phyloP scores from a whole-genome alignment of 129 eudicot genomes.

The Flaveria sonorensis region DNA sequence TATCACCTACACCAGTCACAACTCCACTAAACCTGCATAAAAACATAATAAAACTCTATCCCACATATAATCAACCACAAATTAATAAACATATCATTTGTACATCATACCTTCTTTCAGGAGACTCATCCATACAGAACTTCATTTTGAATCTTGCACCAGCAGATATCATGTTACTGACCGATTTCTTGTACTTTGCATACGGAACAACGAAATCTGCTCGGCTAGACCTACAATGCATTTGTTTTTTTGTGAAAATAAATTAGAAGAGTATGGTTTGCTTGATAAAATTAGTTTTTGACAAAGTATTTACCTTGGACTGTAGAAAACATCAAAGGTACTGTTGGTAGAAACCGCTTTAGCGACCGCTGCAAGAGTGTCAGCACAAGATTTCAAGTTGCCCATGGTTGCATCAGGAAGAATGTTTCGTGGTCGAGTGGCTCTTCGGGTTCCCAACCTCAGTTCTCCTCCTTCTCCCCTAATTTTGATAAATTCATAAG shows the following conservation, averaged over 20 bases:
- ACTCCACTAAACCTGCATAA: conserved; percentile 75
- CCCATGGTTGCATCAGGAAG: conserved; percentile 70
- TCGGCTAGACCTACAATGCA: conserved; percentile 69
- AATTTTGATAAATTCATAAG: background rate
- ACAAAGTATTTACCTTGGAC: conserved; percentile 64
- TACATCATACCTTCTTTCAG: conserved; percentile 73
- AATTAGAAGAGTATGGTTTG: background rate
- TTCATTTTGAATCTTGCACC: conserved; percentile 89
- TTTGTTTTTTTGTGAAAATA: conserved; percentile 6
- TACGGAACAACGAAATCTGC: conserved; percentile 81
- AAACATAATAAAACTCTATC: background rate
- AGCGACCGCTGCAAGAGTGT: conserved; percentile 63
- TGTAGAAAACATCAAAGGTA: conserved; percentile 64
- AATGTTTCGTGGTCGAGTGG: conserved; percentile 77
- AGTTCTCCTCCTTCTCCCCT: conserved; percentile 93
- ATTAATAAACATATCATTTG: background rate
- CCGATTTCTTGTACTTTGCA: conserved; percentile 56
- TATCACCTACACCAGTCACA: conserved; percentile 75
- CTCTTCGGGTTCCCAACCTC: conserved; percentile 82
- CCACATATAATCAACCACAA: background rate
- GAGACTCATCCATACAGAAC: conserved; percentile 83
- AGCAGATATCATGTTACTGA: conserved; percentile 47
- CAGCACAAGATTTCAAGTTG: conserved; percentile 59
- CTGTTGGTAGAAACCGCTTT: conserved; percentile 64
- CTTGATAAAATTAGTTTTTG: background rate